Evolutionary conservation across 768 basidiomycete genomes (phyloP).

Genomic region (Xerocomellus intermedius): DNA sequence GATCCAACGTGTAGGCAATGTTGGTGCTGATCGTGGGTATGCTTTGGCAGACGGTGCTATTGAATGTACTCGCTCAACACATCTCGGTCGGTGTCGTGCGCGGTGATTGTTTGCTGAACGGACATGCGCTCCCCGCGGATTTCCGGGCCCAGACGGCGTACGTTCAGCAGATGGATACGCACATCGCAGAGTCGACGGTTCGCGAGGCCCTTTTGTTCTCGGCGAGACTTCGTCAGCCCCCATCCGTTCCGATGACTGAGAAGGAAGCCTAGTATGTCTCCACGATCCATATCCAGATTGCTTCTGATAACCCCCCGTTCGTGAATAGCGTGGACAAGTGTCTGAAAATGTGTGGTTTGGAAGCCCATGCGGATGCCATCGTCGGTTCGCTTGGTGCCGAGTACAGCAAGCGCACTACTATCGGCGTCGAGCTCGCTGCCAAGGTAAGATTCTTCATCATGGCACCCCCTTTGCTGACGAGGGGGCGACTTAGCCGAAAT

Average conservation of each 20-base stretch:
- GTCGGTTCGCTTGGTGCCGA: too few species aligned
- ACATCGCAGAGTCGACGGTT: slow-evolving; percentile 72
- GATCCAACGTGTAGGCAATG: not conserved
- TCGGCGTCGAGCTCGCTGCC: too few species aligned
- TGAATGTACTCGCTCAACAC: slow-evolving; percentile 56
- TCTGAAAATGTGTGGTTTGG: too few species aligned
- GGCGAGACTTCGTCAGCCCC: slow-evolving; percentile 74
- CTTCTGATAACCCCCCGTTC: too few species aligned
- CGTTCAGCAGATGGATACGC: slow-evolving; percentile 77
- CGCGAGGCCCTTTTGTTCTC: slow-evolving; percentile 81
- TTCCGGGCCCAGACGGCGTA: slow-evolving; percentile 59
- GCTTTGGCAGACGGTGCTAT: slow-evolving; percentile 48
- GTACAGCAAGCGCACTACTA: too few species aligned
- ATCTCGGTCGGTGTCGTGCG: slow-evolving; percentile 45
- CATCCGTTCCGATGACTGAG: slow-evolving; percentile 58
- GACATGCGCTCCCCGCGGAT: slow-evolving; percentile 49
- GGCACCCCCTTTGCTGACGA: too few species aligned
- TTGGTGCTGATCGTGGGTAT: not conserved
- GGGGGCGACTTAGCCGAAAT: too few species aligned
- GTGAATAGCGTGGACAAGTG: too few species aligned
- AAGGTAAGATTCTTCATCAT: too few species aligned
- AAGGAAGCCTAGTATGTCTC: slow-evolving; percentile 44
- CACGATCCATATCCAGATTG: too few species aligned
- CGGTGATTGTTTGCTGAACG: slow-evolving; percentile 57
- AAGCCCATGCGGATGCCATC: too few species aligned